Evolutionary conservation across 164 flowering plant genomes (phyloP), one percentile per base, ranked within the genome.

Genomic region (Sedum album): DNA sequence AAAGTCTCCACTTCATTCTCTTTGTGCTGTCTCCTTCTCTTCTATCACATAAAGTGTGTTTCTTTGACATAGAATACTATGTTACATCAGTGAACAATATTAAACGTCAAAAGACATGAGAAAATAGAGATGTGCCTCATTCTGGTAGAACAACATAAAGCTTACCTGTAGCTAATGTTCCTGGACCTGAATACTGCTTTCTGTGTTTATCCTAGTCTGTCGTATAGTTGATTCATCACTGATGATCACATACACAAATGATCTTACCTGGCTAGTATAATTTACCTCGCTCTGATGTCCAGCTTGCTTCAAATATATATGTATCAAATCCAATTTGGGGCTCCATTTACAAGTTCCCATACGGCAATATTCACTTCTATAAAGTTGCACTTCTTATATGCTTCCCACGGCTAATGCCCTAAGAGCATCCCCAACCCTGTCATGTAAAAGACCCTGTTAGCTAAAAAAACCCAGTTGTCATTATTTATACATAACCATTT

Each of bases 381-480:
- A 6, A 73, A 69, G 69, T 94, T 89, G 68, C 84, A 79, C 10
- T 94, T 94, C n/a, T n/a, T n/a, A n/a, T n/a, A n/a, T 69, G 64
- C 82, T 74, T 85, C 91, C 76, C 86, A n/a, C n/a, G n/a, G n/a
- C n/a, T n/a, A n/a, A n/a, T 88, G 77, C 84, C 18, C 81, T 80
- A n/a, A n/a, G n/a, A n/a, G n/a, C n/a, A n/a, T n/a, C n/a, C n/a
- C n/a, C n/a, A n/a, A n/a, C n/a, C n/a, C n/a, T n/a, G n/a, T n/a
- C n/a, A n/a, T n/a, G n/a, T n/a, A n/a, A n/a, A n/a, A n/a, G n/a
- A n/a, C n/a, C n/a, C n/a, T n/a, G n/a, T n/a, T n/a, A n/a, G n/a
- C n/a, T n/a, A n/a, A n/a, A n/a, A n/a, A n/a, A n/a, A n/a, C n/a
- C n/a, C n/a, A n/a, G n/a, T n/a, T n/a, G n/a, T n/a, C n/a, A n/a